phyloP scores from a whole-genome alignment of 495 filamentous ascomycete species.

The Podospora tetraspora region DNA sequence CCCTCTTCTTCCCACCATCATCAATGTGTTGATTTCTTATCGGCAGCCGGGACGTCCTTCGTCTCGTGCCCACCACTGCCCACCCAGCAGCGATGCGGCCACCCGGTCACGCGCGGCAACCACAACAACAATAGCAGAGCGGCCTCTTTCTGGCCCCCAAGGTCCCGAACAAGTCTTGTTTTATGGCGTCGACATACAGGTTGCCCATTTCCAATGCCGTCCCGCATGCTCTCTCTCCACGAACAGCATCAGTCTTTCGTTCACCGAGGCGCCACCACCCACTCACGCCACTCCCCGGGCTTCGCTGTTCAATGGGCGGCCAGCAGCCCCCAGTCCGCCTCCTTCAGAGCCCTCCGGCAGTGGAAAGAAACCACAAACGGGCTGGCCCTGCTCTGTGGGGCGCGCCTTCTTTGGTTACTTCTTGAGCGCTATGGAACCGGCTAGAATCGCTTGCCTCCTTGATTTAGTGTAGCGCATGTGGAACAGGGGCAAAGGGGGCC shows the following conservation, averaged over 20 bases:
- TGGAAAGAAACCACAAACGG: neutral
- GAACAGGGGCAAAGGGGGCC: neutral
- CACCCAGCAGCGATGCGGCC: neutral
- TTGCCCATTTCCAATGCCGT: neutral
- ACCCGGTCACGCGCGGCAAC: slow-evolving; percentile 2
- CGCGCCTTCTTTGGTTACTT: neutral
- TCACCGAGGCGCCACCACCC: neutral
- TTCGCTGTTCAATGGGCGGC: neutral
- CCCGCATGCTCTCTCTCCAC: neutral
- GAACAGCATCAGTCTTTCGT: neutral
- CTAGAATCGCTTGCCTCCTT: neutral
- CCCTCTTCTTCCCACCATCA: slow-evolving; percentile 16
- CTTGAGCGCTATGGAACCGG: neutral
- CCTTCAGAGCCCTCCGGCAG: neutral
- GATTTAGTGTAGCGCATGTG: neutral
- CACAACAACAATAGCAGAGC: neutral
- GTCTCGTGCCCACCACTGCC: slow-evolving; percentile 4
- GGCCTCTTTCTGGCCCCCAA: neutral
- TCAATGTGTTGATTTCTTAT: slow-evolving; percentile 6
- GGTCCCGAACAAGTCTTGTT: neutral
- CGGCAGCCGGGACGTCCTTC: slow-evolving; percentile 3
- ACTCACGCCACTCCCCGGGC: neutral
- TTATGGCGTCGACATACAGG: neutral
- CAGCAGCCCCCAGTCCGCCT: too few relatives aligned
- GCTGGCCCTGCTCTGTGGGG: neutral